Conservation (phyloP, 768 basidiomycete species). For the Mycena galericulata region DNA sequence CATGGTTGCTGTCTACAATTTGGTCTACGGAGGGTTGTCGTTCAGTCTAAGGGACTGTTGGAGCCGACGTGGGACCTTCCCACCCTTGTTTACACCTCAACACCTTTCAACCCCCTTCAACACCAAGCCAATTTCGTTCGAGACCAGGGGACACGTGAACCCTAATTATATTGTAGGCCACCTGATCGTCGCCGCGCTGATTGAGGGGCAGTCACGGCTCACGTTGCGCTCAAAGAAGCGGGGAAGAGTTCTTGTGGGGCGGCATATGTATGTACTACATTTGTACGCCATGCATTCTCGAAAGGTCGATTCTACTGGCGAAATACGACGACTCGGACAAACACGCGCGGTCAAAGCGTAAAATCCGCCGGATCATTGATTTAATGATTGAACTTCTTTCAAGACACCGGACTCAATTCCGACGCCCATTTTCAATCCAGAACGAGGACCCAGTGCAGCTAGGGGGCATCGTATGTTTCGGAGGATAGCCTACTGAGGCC, state of each 20-base stretch:
- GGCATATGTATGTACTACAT: too few relatives aligned
- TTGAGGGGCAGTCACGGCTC: not conserved
- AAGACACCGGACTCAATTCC: not conserved
- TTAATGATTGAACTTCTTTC: too few relatives aligned
- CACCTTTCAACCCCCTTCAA: too few relatives aligned
- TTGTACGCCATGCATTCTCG: too few relatives aligned
- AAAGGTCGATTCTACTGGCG: too few relatives aligned
- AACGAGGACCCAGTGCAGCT: too few relatives aligned
- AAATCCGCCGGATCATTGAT: not conserved
- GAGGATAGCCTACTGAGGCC: too few relatives aligned
- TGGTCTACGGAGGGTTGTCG: slow-evolving; percentile 34
- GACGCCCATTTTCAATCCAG: not conserved
- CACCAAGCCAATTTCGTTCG: not conserved
- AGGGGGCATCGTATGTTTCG: too few relatives aligned
- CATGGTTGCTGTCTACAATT: slow-evolving; percentile 70
- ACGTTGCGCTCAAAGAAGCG: not conserved
- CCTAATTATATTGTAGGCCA: slow-evolving; percentile 3
- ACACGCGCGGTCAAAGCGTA: slow-evolving; percentile 15
- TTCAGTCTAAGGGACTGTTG: slow-evolving; percentile 16
- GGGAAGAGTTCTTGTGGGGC: not conserved
- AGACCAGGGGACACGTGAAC: slow-evolving; percentile 21
- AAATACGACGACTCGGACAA: not conserved
- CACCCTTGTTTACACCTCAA: slow-evolving; percentile 29
- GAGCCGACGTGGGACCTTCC: slow-evolving; percentile 31
- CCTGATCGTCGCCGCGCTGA: slow-evolving; percentile 18